Conservation (phyloP, 2,329 filamentous ascomycete species). For the Decorospora gaudefroyi region DNA sequence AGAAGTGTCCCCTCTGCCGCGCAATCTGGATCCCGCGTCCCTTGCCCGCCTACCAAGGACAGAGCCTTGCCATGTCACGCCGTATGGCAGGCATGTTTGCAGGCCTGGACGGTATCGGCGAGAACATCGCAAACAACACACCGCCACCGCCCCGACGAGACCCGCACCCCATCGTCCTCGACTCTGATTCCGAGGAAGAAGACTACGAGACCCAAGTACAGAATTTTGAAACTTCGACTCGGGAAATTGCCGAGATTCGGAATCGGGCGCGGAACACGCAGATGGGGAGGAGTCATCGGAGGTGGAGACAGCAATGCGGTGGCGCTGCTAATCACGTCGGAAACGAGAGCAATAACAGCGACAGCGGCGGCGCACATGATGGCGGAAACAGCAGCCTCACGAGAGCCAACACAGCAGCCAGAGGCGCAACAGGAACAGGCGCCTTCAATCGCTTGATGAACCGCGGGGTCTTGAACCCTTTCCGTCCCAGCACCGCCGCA, state of each 20-base stretch:
- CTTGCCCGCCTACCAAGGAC: background rate
- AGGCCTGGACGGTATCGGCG: background rate
- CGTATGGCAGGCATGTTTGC: background rate
- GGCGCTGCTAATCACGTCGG: too few species aligned
- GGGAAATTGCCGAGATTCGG: conserved; percentile 18
- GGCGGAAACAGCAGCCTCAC: too few species aligned
- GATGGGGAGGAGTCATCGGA: conserved; percentile 1
- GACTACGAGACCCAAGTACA: conserved; percentile 7
- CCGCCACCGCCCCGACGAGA: background rate
- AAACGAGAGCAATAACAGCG: too few species aligned
- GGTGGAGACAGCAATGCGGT: too few species aligned
- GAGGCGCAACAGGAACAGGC: too few species aligned
- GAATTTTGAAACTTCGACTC: conserved; percentile 10
- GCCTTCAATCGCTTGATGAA: too few species aligned
- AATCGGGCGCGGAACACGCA: conserved; percentile 8
- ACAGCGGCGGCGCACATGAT: too few species aligned
- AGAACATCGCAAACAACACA: background rate
- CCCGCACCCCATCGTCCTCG: conserved; percentile 5
- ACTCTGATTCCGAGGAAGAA: conserved; percentile 8
- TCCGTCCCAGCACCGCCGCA: too few species aligned
- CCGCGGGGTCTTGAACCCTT: too few species aligned
- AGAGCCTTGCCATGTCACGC: background rate
- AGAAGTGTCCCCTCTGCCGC: conserved; percentile 30
- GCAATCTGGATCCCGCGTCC: conserved; percentile 22
- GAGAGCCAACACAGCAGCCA: too few species aligned